A percentile compares a stretch with the other conserved stretches of the same genome.
Evolutionary conservation across 371 early-diverging fungal species (phyloP).

Genomic region (Chytridium lagenaria): DNA sequence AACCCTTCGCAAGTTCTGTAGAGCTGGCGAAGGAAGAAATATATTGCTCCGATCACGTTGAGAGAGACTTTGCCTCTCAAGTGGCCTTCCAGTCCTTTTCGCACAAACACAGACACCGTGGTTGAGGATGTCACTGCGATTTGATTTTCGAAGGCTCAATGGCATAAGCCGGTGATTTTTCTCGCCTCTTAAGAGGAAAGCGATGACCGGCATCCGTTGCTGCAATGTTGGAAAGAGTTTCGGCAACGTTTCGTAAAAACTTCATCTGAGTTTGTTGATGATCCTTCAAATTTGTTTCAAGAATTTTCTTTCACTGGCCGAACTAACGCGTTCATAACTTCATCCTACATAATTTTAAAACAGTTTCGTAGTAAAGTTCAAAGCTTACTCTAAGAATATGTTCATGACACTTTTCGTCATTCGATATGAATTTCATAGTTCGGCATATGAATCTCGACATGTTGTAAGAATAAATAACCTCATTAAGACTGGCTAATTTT

Average conservation of each 20-base stretch:
- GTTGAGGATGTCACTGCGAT: conserved; percentile 23
- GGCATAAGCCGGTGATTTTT: neutral
- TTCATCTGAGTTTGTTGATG: conserved; percentile 10
- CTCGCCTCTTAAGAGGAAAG: conserved; percentile 35
- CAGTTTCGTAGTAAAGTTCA: no score
- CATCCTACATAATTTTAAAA: conserved; percentile 34
- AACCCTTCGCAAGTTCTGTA: conserved; percentile 54
- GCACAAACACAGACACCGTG: conserved; percentile 26
- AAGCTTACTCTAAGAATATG: conserved; percentile 40
- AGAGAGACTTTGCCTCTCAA: conserved; percentile 4
- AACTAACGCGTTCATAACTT: conserved; percentile 37
- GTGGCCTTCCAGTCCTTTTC: conserved; percentile 2
- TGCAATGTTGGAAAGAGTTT: conserved; percentile 45
- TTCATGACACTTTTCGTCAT: conserved; percentile 22
- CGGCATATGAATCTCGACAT: conserved; percentile 37
- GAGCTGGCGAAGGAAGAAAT: conserved; percentile 53
- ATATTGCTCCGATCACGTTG: conserved; percentile 38
- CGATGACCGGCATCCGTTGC: conserved; percentile 40
- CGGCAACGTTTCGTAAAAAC: conserved; percentile 41
- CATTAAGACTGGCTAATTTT: neutral
- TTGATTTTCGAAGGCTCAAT: conserved; percentile 9
- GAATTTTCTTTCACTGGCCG: conserved; percentile 28
- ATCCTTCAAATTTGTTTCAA: neutral
- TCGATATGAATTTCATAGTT: conserved; percentile 31
- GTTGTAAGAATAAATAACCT: conserved; percentile 28